Base-by-base conservation (phyloP, 805 yeast species). In the Wickerhamomyces chambardii region DNA sequence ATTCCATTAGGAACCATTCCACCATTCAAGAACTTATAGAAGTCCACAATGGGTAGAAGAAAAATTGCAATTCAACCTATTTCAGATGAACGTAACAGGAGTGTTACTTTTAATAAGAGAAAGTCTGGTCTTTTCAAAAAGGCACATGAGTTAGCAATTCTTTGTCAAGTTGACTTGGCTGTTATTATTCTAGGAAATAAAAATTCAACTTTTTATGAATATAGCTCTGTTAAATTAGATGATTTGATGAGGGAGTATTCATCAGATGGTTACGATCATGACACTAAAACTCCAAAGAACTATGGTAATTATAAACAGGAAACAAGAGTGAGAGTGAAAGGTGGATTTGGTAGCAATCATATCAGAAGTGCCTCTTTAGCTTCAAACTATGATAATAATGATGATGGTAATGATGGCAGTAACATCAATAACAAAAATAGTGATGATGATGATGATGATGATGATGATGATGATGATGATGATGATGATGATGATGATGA, bases 1-100 rank as follows among this genome's bases (percentile, higher is more conserved):
- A n/a, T n/a, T n/a, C n/a, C n/a, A n/a, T n/a, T n/a, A 7, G 10
- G 10, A 7, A 21, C 24, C 10, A 21, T 8, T 8, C 24, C 24
- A 21, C 24, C 7, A 21, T 8, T 10, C 24, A 21, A 21, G 7
- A 21, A 21, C 10, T 8, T 21, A 21, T 8, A 21, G 10, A 21
- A 21, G 15, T n/a, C n/a, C n/a, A 34, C 22, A 34, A 92, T 90
- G 98, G 98, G 98, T 36, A 81, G 98, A 68, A 82, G 97, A 64
- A 92, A 90, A 59, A 90, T 90, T 45, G 92, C 84, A 42, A 90
- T 90, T 48, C 78, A 84, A 59, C 97, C 97, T 27, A 78, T 90
- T 39, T 65, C 77, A 11, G 95, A 90, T 48, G 97, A 90, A 56
- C 68, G 97, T 37, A 90, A 87, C 59, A 59, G 84, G 38, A 75